Evolutionary conservation across 257 asterid species (phyloP).

Genomic region (Voacanga thouarsii): DNA sequence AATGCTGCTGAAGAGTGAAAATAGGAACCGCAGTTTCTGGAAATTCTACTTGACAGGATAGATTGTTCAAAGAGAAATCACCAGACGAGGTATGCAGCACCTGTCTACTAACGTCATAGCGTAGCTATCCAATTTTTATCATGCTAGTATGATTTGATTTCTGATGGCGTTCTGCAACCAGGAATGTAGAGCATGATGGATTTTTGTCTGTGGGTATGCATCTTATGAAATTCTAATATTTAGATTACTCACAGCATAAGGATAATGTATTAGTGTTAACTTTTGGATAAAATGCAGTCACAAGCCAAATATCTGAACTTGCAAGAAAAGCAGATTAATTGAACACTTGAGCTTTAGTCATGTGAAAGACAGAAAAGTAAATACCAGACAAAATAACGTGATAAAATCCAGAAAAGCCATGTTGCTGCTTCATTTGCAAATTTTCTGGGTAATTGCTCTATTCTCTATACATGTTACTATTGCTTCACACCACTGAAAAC

Average conservation of each 20-base stretch:
- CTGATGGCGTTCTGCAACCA: not conserved
- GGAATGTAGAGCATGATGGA: too few relatives aligned
- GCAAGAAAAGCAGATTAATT: not conserved
- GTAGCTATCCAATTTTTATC: not conserved
- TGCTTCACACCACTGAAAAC: slow-evolving; percentile 17
- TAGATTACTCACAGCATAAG: too few relatives aligned
- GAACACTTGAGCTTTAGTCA: not conserved
- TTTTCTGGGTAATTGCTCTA: slow-evolving; percentile 8
- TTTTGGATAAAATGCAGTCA: not conserved
- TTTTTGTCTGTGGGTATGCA: not conserved
- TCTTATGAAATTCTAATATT: not conserved
- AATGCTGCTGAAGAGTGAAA: not conserved
- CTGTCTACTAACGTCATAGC: not conserved
- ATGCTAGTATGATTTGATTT: not conserved
- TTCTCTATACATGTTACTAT: slow-evolving; percentile 25
- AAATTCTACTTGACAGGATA: not conserved
- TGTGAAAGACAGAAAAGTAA: not conserved
- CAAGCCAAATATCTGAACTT: not conserved
- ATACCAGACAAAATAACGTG: not conserved
- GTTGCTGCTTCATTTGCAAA: slow-evolving; percentile 1
- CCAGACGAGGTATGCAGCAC: not conserved
- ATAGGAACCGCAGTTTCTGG: not conserved
- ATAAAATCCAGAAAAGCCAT: not conserved
- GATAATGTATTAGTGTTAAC: not conserved
- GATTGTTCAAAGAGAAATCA: not conserved